Conservation (phyloP, 2,329 filamentous ascomycete species). For the Stachybotrys chlorohalonatus region DNA sequence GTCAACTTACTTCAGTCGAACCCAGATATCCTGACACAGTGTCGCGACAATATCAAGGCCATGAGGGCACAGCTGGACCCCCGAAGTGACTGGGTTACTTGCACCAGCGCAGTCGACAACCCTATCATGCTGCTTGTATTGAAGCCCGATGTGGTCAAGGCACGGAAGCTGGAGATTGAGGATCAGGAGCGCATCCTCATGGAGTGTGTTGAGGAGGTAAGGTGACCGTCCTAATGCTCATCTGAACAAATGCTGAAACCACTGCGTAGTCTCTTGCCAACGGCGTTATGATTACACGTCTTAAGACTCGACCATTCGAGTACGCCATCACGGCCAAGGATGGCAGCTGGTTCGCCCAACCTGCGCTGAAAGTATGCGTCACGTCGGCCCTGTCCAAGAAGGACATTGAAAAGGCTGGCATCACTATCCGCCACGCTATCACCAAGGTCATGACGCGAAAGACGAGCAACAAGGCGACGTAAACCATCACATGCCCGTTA, state of each 20-base stretch:
- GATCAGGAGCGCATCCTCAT: constrained; percentile 82
- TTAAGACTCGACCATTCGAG: constrained; percentile 68
- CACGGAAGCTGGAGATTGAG: constrained; percentile 55
- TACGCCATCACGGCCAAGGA: constrained; percentile 58
- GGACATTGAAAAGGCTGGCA: constrained; percentile 90
- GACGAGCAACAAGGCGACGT: constrained; percentile 29
- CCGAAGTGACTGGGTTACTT: constrained; percentile 84
- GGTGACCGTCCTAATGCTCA: constrained; percentile 14
- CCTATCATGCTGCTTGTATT: constrained; percentile 77
- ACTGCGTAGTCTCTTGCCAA: constrained; percentile 64
- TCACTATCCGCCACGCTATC: constrained; percentile 80
- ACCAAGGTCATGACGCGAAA: constrained; percentile 78
- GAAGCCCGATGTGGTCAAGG: constrained; percentile 71
- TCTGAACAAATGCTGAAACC: background rate
- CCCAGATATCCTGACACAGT: constrained; percentile 68
- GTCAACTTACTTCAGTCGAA: constrained; percentile 78
- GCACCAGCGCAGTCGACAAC: constrained; percentile 74
- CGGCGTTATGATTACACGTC: constrained; percentile 77
- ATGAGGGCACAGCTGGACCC: constrained; percentile 87
- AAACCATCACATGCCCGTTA: background rate
- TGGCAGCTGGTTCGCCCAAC: constrained; percentile 58
- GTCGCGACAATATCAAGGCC: constrained; percentile 77
- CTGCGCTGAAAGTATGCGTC: constrained; percentile 85
- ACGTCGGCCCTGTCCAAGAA: constrained; percentile 84
- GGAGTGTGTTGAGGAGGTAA: constrained; percentile 88